Evolutionary conservation across 2,329 filamentous ascomycete species (phyloP).

Genomic region (Arachnomyces sp.): DNA sequence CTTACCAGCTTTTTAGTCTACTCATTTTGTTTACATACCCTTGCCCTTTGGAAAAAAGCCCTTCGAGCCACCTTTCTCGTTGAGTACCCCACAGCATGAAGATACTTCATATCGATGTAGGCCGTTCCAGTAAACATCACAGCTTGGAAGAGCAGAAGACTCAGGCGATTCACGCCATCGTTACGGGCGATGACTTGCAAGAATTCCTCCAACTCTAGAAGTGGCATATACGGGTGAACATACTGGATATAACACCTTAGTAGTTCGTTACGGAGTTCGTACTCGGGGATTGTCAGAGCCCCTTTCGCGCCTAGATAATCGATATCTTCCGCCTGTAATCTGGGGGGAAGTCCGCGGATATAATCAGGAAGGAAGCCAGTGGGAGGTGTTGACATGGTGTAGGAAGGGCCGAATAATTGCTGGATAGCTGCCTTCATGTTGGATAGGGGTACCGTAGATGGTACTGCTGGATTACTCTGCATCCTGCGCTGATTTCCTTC

Average conservation of each 20-base stretch:
- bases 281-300: conserved; percentile 65
- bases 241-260: conserved; percentile 78
- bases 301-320: conserved; percentile 77
- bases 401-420: conserved; percentile 34
- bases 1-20: too few species aligned
- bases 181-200: conserved; percentile 49
- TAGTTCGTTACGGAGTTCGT: conserved; percentile 66
- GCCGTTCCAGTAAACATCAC: conserved; percentile 91
- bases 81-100: conserved; percentile 68
- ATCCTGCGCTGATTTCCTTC: conserved; percentile 39
- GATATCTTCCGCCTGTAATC: conserved; percentile 73
- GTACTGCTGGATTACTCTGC: conserved; percentile 33
- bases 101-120: conserved; percentile 71
- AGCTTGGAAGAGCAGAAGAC: conserved; percentile 82
- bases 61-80: conserved; percentile 75
- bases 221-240: conserved; percentile 88
- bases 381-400: conserved; percentile 41
- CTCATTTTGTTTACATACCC: conserved; percentile 46
- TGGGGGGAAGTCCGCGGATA: conserved; percentile 68
- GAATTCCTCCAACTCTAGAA: conserved; percentile 61
- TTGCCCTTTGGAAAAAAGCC: conserved; percentile 79
- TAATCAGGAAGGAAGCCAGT: conserved; percentile 53
- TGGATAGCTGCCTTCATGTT: conserved; percentile 29
- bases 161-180: conserved; percentile 65
- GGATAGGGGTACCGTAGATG: conserved; percentile 28